Evolutionary conservation across 73 alveolate species (phyloP).

Genomic region (Paramecium biaurelia): DNA sequence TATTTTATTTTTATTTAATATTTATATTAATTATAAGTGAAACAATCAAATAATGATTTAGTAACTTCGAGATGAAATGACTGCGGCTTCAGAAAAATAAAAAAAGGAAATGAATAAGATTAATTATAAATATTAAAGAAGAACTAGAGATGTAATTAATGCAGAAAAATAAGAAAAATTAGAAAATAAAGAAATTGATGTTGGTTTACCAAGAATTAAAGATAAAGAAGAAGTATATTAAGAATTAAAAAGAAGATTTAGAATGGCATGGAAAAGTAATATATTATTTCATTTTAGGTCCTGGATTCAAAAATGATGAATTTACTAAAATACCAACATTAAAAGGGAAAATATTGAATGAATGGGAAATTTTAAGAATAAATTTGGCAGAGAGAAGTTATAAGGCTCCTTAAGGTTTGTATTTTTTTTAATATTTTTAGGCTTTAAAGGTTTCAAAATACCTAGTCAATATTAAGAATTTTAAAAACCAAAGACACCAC

Average conservation of each 20-base stretch:
- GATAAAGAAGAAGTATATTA: conserved; percentile 39
- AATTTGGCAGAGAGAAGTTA: conserved; percentile 51
- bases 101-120: conserved; percentile 27
- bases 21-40: not conserved
- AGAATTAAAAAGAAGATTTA: conserved; percentile 30
- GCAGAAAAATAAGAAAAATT: conserved; percentile 21
- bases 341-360: conserved; percentile 32
- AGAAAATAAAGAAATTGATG: conserved; percentile 39
- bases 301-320: conserved; percentile 53
- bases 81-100: not conserved
- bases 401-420: conserved; percentile 35
- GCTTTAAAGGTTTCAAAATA: conserved; percentile 45
- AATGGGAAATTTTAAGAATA: conserved; percentile 37
- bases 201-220: conserved; percentile 24
- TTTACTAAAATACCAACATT: conserved; percentile 43
- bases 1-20: not conserved
- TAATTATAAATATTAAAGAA: conserved; percentile 12
- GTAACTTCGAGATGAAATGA: conserved; percentile 28
- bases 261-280: conserved; percentile 58
- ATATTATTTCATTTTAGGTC: not conserved
- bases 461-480: conserved; percentile 39
- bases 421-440: not conserved
- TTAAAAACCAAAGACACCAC: conserved; percentile 40
- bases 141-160: conserved; percentile 42
- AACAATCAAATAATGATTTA: not conserved